Evolutionary conservation across 1,139 yeast genomes (phyloP).

Genomic region (Saccharomycopsis phalli): DNA sequence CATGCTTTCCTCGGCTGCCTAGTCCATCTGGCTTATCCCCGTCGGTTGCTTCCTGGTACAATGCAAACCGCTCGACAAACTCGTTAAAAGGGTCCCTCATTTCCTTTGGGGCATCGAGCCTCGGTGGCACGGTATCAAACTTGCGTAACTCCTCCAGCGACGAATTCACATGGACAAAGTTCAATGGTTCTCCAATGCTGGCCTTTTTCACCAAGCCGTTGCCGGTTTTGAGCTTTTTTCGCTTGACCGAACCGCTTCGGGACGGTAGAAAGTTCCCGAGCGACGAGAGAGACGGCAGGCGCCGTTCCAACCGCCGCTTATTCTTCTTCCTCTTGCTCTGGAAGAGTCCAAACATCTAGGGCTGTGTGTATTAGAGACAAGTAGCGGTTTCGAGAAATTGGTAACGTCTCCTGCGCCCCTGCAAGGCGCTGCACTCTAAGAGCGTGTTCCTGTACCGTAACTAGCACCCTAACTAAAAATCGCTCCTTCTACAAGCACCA

Average conservation of each 20-base stretch:
- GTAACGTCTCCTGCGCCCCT: too few relatives aligned
- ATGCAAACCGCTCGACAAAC: slow-evolving; percentile 2
- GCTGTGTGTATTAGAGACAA: not conserved
- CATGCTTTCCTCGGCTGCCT: not conserved
- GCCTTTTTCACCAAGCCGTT: slow-evolving; percentile 5
- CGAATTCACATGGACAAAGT: not conserved
- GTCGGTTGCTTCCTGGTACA: not conserved
- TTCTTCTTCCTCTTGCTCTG: not conserved
- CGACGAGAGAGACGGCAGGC: not conserved
- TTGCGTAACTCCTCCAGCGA: slow-evolving; percentile 3
- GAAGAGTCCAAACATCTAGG: not conserved
- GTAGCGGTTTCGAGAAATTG: too few relatives aligned
- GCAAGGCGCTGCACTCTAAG: too few relatives aligned
- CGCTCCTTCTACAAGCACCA: too few relatives aligned
- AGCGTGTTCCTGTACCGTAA: too few relatives aligned
- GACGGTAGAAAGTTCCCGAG: not conserved
- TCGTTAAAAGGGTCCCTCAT: slow-evolving; percentile 13
- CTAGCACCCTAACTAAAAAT: too few relatives aligned
- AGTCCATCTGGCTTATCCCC: not conserved
- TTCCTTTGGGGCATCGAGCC: not conserved
- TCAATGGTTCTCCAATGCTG: slow-evolving; percentile 9
- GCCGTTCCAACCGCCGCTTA: not conserved
- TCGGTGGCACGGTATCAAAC: slow-evolving; percentile 4
- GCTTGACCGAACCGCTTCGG: not conserved
- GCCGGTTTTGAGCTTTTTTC: not conserved